Conservation (phyloP, 1,284 basidiomycete genomes). For the Cystobasidiaceae sp. region DNA sequence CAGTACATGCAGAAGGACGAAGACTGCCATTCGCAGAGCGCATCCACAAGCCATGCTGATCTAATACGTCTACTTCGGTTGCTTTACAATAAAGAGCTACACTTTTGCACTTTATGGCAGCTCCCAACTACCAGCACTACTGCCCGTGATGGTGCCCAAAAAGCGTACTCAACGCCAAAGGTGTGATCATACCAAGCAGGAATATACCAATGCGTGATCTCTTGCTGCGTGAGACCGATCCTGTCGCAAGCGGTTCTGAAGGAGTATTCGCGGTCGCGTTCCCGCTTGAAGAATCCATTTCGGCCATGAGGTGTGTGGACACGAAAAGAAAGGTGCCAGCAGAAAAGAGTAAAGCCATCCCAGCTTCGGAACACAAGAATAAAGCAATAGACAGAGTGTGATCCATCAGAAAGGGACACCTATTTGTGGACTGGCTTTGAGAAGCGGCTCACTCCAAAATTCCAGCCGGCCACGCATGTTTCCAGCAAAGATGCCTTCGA, state of each 20-base stretch:
- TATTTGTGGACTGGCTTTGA: too few relatives aligned
- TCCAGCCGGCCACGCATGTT: conserved; percentile 24
- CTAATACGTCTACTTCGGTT: too few relatives aligned
- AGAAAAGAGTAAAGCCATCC: conserved; percentile 30
- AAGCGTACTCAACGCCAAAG: conserved; percentile 10
- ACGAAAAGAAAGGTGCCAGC: conserved; percentile 33
- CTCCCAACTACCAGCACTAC: too few relatives aligned
- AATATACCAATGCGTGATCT: conserved; percentile 1
- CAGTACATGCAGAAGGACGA: too few relatives aligned
- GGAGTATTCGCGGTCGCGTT: background rate
- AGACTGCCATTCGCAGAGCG: too few relatives aligned
- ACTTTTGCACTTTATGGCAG: too few relatives aligned
- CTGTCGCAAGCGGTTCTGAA: background rate
- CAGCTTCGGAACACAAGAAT: background rate
- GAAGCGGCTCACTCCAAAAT: conserved; percentile 22
- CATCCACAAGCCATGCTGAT: too few relatives aligned
- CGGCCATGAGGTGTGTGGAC: conserved; percentile 26
- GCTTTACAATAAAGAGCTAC: too few relatives aligned
- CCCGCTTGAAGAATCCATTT: conserved; percentile 8
- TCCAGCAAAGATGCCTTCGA: conserved; percentile 22
- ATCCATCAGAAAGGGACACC: background rate
- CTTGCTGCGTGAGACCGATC: background rate
- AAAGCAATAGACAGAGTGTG: background rate
- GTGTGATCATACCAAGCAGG: conserved; percentile 13
- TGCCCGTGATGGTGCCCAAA: conserved; percentile 23